Conservation (phyloP, 768 basidiomycete genomes). For the Boletales sp. region DNA sequence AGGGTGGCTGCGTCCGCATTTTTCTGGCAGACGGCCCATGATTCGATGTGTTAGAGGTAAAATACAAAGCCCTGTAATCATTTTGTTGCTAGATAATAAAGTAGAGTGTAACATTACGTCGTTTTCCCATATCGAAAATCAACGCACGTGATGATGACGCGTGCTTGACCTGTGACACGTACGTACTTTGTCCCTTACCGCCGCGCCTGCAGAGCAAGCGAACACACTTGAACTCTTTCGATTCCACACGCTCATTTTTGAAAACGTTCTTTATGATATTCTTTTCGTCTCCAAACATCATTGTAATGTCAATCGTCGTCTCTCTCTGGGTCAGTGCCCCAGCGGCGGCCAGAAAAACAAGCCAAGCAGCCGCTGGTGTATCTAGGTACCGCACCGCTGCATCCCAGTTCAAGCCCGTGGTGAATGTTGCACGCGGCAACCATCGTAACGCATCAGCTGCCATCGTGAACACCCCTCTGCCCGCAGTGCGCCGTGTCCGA, state of each 20-base stretch:
- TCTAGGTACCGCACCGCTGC: conserved; percentile 4
- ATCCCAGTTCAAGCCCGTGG: neutral
- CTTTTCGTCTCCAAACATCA: conserved; percentile 8
- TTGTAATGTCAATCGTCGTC: conserved; percentile 10
- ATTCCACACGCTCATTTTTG: neutral
- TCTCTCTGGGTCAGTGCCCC: conserved; percentile 7
- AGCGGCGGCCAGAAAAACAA: conserved; percentile 3
- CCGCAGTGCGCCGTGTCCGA: neutral
- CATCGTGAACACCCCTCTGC: neutral
- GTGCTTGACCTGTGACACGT: neutral
- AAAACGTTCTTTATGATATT: conserved; percentile 4
- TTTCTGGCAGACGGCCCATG: too few species aligned
- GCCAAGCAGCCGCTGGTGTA: neutral
- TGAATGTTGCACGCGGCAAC: neutral
- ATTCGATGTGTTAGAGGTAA: too few species aligned
- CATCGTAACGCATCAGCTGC: conserved; percentile 6
- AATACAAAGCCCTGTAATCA: too few species aligned
- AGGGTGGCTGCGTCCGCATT: too few species aligned
- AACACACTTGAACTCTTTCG: neutral
- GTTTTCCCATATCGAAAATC: conserved; percentile 6
- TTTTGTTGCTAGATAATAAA: too few species aligned
- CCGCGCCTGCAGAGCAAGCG: conserved; percentile 17
- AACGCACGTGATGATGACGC: conserved; percentile 21
- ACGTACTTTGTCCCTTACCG: neutral
- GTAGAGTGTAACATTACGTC: too few species aligned